Evolutionary conservation across 805 yeast species (phyloP).

Genomic region (Cyberlindnera mrakii): DNA sequence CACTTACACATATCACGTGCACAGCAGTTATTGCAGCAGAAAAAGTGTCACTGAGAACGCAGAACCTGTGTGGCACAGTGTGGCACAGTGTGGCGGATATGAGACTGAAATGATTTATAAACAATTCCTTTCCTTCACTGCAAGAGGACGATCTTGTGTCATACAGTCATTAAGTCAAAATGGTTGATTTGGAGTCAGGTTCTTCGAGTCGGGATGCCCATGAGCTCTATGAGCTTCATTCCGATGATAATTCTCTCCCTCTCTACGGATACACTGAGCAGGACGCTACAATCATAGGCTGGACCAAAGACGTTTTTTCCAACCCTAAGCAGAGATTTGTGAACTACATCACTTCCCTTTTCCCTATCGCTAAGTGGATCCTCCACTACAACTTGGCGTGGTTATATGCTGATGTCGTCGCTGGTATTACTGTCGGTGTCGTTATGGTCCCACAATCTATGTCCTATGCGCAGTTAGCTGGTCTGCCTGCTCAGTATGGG

Average conservation of each 20-base stretch:
- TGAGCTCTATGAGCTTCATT: conserved; percentile 13
- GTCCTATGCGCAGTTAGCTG: conserved; percentile 90
- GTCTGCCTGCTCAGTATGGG: conserved; percentile 77
- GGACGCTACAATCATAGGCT: conserved; percentile 7
- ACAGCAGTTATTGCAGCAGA: too few relatives aligned
- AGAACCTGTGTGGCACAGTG: too few relatives aligned
- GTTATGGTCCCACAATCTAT: conserved; percentile 92
- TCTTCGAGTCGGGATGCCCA: conserved; percentile 1
- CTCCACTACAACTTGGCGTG: conserved; percentile 75
- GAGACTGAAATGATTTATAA: too few relatives aligned
- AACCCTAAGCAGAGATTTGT: conserved; percentile 24
- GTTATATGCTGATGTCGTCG: conserved; percentile 78
- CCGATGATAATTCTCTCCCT: conserved; percentile 3
- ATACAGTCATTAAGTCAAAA: not conserved
- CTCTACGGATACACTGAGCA: conserved; percentile 7
- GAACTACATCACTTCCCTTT: conserved; percentile 53
- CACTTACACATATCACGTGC: too few relatives aligned
- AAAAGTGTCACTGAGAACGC: too few relatives aligned
- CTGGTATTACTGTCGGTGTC: conserved; percentile 90
- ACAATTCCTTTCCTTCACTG: too few relatives aligned
- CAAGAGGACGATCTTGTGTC: too few relatives aligned
- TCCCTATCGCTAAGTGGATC: conserved; percentile 83
- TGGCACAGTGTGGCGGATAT: too few relatives aligned
- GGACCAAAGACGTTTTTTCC: conserved; percentile 3
- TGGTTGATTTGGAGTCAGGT: conserved; percentile 2